phyloP scores from a whole-genome alignment of 2,329 filamentous ascomycete genomes.

The Fusarium sp. region DNA sequence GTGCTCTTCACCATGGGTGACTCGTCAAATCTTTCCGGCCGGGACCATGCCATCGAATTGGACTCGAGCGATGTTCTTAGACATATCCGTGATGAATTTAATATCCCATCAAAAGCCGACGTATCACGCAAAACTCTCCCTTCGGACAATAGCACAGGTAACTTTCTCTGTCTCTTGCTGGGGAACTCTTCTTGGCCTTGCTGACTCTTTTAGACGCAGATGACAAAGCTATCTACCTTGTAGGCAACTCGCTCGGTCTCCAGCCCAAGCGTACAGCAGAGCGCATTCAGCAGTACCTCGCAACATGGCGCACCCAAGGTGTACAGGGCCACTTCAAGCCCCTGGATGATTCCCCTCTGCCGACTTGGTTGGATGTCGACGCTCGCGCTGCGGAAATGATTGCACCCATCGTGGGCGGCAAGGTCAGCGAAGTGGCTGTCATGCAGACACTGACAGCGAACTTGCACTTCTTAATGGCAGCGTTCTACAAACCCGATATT shows the following conservation, averaged over 20 bases:
- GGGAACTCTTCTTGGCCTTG: not conserved
- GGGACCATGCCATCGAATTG: slow-evolving; percentile 48
- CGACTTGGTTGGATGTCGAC: slow-evolving; percentile 79
- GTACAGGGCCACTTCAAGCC: slow-evolving; percentile 83
- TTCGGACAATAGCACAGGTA: slow-evolving; percentile 12
- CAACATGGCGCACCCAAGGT: slow-evolving; percentile 82
- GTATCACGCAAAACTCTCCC: slow-evolving; percentile 45
- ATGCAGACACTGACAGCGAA: slow-evolving; percentile 88
- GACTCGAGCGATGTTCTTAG: slow-evolving; percentile 67
- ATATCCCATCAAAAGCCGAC: slow-evolving; percentile 68
- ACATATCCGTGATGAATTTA: slow-evolving; percentile 72
- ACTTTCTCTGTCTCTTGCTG: not conserved
- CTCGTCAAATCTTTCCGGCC: slow-evolving; percentile 15
- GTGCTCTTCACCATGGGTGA: slow-evolving; percentile 32
- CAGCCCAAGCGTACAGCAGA: slow-evolving; percentile 73
- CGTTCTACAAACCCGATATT: slow-evolving; percentile 77
- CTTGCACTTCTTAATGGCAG: slow-evolving; percentile 81
- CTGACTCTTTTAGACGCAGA: slow-evolving; percentile 13
- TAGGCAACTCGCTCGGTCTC: slow-evolving; percentile 85
- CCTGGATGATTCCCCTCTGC: slow-evolving; percentile 72
- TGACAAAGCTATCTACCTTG: slow-evolving; percentile 72
- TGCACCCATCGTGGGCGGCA: slow-evolving; percentile 76
- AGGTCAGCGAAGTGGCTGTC: slow-evolving; percentile 75
- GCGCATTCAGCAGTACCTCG: slow-evolving; percentile 74
- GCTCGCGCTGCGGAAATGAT: slow-evolving; percentile 74